Evolutionary conservation across 2,329 filamentous ascomycete species (phyloP).

Genomic region (Colletotrichum sp.): DNA sequence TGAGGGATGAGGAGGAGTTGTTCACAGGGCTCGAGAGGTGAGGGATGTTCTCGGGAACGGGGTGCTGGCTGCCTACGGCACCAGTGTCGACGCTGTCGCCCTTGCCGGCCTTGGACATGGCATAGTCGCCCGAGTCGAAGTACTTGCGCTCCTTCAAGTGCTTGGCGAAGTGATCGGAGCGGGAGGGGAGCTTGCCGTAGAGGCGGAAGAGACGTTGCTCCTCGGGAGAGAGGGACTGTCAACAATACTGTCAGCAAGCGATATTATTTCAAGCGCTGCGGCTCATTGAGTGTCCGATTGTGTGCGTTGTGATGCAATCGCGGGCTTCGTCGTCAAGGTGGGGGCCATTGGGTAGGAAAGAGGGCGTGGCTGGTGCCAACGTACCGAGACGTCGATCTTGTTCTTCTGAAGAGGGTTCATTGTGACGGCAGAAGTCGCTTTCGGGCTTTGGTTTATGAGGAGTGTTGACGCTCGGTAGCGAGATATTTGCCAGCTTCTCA

Average conservation of each 20-base stretch:
- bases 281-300: not conserved
- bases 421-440: slow-evolving; percentile 29
- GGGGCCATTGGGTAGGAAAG: slow-evolving; percentile 18
- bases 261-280: not conserved
- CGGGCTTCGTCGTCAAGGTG: not conserved
- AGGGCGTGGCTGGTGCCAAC: slow-evolving; percentile 39
- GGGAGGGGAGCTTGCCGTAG: slow-evolving; percentile 96
- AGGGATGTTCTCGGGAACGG: slow-evolving; percentile 92
- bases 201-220: slow-evolving; percentile 96
- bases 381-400: slow-evolving; percentile 94
- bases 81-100: slow-evolving; percentile 93
- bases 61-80: slow-evolving; percentile 92
- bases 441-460: not conserved
- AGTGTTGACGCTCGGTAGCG: not conserved
- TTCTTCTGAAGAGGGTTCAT: slow-evolving; percentile 99
- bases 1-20: slow-evolving; percentile 23
- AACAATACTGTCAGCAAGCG: slow-evolving; percentile 23
- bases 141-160: slow-evolving; percentile 99
- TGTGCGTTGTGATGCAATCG: not conserved
- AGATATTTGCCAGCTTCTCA: not conserved
- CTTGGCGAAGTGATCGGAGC: slow-evolving; percentile 96
- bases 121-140: slow-evolving; percentile 96
- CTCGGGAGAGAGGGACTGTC: slow-evolving; percentile 86
- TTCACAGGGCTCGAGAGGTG: slow-evolving; percentile 76
- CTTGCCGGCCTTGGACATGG: slow-evolving; percentile 96